Conservation (phyloP, 1,284 basidiomycete genomes). For the Leccinum holopus region DNA sequence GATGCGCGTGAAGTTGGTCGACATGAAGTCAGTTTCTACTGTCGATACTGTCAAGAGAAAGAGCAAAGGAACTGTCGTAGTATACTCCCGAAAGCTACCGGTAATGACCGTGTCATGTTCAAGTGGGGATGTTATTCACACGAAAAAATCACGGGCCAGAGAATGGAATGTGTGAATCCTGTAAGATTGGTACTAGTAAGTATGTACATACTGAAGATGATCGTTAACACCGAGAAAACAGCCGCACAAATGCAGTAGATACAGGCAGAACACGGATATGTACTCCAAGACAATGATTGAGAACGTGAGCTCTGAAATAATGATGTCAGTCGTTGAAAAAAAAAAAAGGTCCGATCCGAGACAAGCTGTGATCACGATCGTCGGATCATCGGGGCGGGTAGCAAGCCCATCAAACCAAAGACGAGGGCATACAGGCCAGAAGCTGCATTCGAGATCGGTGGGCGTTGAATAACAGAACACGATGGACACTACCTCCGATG, state of each 20-base stretch:
- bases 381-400: slow-evolving; percentile 58
- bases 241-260: slow-evolving; percentile 21
- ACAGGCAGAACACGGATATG: slow-evolving; percentile 10
- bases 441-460: slow-evolving; percentile 38
- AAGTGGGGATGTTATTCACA: background rate
- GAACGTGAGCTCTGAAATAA: slow-evolving; percentile 2
- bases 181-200: background rate
- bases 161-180: background rate
- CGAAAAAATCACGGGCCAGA: background rate
- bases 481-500: slow-evolving; percentile 53
- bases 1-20: slow-evolving; percentile 57
- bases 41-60: background rate
- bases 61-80: background rate
- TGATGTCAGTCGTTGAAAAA: background rate
- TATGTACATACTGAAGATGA: background rate
- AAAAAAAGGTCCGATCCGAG: background rate
- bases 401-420: slow-evolving; percentile 68
- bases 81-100: background rate
- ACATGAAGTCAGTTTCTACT: slow-evolving; percentile 15
- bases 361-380: slow-evolving; percentile 26
- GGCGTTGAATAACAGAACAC: background rate
- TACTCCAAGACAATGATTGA: slow-evolving; percentile 9
- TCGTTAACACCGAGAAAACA: slow-evolving; percentile 10
- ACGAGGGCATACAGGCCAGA: slow-evolving; percentile 64
- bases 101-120: background rate